These are phyloP conservation scores for Pythium phragmiticola DNA, from an alignment of 352 stramenopile genomes.

Conservation along the genomic window DNA sequence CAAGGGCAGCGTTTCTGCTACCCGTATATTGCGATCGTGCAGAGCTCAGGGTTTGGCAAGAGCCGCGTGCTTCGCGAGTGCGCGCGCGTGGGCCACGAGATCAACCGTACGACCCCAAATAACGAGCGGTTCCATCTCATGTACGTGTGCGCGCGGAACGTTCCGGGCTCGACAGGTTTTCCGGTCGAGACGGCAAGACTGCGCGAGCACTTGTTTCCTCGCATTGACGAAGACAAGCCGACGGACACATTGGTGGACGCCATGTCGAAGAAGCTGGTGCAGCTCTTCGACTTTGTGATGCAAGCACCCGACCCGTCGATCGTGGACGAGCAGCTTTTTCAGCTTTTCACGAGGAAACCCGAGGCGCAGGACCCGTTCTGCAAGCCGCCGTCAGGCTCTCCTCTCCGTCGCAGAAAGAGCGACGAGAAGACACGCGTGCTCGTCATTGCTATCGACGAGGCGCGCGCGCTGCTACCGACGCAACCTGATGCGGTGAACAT, in stretches of 20 bases:
- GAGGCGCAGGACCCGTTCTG: background rate
- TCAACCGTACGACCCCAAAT: background rate
- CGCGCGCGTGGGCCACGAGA: background rate
- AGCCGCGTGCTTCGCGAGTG: conserved; percentile 14
- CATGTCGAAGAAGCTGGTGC: background rate
- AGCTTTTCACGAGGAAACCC: background rate
- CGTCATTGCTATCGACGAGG: conserved; percentile 6
- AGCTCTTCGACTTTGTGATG: conserved; percentile 3
- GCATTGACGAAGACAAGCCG: background rate
- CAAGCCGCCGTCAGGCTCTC: background rate
- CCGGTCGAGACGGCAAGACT: background rate
- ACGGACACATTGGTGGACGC: background rate
- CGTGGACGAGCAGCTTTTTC: background rate
- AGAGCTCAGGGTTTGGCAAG: conserved; percentile 23
- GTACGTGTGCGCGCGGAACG: background rate
- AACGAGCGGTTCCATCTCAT: background rate
- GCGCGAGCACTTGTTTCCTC: background rate
- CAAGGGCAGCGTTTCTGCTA: background rate
- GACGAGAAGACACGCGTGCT: background rate
- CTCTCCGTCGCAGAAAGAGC: background rate
- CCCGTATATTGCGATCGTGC: conserved; percentile 15
- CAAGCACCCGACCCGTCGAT: background rate
- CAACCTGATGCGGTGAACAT: background rate
- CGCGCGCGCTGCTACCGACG: background rate
- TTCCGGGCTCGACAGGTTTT: background rate